phyloP scores from a whole-genome alignment of 495 filamentous ascomycete genomes.

The Astrothelium subdiscretum region DNA sequence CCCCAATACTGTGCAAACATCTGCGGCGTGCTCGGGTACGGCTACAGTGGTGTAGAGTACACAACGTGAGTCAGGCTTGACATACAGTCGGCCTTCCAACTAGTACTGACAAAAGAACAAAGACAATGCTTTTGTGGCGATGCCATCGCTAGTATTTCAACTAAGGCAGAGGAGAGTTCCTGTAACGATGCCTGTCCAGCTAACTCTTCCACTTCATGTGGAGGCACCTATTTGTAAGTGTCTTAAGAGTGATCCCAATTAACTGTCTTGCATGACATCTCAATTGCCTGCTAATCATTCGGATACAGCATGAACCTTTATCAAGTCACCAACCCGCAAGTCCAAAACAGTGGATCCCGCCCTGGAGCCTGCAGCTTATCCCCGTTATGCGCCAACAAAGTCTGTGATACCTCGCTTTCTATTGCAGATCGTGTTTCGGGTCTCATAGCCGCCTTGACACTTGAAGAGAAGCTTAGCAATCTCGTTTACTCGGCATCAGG shows the following conservation, averaged over 20 bases:
- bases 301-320: neutral
- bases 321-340: neutral
- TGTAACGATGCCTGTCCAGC: neutral
- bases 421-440: slow-evolving; percentile 10
- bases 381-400: slow-evolving; percentile 10
- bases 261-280: no score
- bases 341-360: neutral
- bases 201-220: neutral
- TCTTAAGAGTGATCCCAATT: neutral
- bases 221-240: neutral
- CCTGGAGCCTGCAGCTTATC: slow-evolving; percentile 17
- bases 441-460: slow-evolving; percentile 9
- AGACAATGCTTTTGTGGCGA: neutral
- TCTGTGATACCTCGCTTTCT: slow-evolving; percentile 12
- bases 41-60: neutral
- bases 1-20: neutral
- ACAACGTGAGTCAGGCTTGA: neutral
- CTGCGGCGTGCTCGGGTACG: neutral
- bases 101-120: neutral
- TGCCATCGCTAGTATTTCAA: neutral
- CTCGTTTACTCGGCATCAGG: slow-evolving; percentile 24
- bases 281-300: neutral
- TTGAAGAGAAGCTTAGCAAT: slow-evolving; percentile 10
- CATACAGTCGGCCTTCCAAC: neutral
- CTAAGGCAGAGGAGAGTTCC: neutral